Conservation (phyloP, 1,284 basidiomycete species). For the Sporisorium iseilematis-ciliati region DNA sequence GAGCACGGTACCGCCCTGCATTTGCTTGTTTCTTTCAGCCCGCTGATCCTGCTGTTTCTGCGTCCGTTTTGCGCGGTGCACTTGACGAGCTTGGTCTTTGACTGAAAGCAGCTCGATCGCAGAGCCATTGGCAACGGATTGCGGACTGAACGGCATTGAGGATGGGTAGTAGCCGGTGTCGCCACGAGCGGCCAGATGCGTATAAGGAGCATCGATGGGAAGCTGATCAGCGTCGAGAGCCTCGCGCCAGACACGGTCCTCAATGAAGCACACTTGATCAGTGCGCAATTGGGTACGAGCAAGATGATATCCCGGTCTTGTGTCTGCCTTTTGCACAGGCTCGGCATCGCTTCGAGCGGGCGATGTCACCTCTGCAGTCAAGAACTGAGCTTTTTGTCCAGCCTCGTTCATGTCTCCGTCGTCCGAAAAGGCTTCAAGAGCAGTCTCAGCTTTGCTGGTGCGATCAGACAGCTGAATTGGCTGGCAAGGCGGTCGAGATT, state of each 20-base stretch:
- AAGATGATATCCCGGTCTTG: conserved; percentile 13
- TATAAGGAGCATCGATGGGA: conserved; percentile 59
- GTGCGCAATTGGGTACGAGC: conserved; percentile 41
- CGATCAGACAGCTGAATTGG: conserved; percentile 29
- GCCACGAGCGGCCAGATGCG: conserved; percentile 50
- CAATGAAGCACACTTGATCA: conserved; percentile 41
- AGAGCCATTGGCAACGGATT: conserved; percentile 21
- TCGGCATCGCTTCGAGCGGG: not conserved
- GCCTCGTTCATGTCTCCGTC: not conserved
- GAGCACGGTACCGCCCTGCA: conserved; percentile 60
- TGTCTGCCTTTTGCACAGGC: not conserved
- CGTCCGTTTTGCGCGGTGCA: conserved; percentile 10
- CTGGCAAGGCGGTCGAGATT: conserved; percentile 11
- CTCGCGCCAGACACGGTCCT: conserved; percentile 53
- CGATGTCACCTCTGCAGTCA: not conserved
- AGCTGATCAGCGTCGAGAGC: conserved; percentile 45
- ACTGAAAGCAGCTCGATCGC: conserved; percentile 35
- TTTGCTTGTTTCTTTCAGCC: conserved; percentile 20
- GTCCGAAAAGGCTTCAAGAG: conserved; percentile 27
- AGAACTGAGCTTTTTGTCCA: not conserved
- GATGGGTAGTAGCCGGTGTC: conserved; percentile 22
- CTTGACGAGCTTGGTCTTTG: conserved; percentile 18
- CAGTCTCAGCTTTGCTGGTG: conserved; percentile 46
- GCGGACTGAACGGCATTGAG: conserved; percentile 21
- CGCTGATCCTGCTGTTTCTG: conserved; percentile 20